Percentiles rank a stretch among this genome's conserved stretches.
phyloP scores from a whole-genome alignment of 2,329 filamentous ascomycete genomes.

The Calonectria crousiana region DNA sequence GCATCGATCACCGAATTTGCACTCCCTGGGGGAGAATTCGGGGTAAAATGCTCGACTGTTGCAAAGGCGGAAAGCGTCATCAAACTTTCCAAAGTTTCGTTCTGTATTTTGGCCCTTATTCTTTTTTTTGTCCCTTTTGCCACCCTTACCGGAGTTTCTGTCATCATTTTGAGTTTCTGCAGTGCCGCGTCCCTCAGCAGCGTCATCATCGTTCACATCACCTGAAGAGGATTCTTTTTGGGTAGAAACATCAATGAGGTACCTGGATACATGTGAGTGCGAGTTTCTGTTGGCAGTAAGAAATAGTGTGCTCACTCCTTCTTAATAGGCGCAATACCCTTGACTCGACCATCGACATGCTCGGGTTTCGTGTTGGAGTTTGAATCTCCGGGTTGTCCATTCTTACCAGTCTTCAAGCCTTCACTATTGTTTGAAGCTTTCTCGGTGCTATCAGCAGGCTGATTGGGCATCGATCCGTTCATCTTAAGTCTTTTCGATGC shows the following conservation, averaged over 20 bases:
- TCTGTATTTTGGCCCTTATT: slow-evolving; percentile 81
- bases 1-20: slow-evolving; percentile 84
- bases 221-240: slow-evolving; percentile 39
- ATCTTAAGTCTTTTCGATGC: slow-evolving; percentile 72
- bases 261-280: slow-evolving; percentile 48
- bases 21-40: slow-evolving; percentile 86
- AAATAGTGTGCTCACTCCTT: slow-evolving; percentile 68
- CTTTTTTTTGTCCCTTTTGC: slow-evolving; percentile 60
- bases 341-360: slow-evolving; percentile 51
- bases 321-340: slow-evolving; percentile 78
- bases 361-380: slow-evolving; percentile 25
- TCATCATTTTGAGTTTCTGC: slow-evolving; percentile 66
- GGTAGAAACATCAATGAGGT: slow-evolving; percentile 53
- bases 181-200: slow-evolving; percentile 58
- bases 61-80: slow-evolving; percentile 83
- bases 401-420: slow-evolving; percentile 30
- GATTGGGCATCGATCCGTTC: slow-evolving; percentile 47
- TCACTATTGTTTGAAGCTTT: slow-evolving; percentile 29
- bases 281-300: background rate
- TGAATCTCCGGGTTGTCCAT: slow-evolving; percentile 24
- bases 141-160: slow-evolving; percentile 59
- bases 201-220: slow-evolving; percentile 59
- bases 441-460: slow-evolving; percentile 33
- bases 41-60: slow-evolving; percentile 76
- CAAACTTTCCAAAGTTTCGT: slow-evolving; percentile 83